These are phyloP conservation scores for Calonectria montana DNA, from an alignment of 2,329 filamentous ascomycete species.

Conservation along the genomic window DNA sequence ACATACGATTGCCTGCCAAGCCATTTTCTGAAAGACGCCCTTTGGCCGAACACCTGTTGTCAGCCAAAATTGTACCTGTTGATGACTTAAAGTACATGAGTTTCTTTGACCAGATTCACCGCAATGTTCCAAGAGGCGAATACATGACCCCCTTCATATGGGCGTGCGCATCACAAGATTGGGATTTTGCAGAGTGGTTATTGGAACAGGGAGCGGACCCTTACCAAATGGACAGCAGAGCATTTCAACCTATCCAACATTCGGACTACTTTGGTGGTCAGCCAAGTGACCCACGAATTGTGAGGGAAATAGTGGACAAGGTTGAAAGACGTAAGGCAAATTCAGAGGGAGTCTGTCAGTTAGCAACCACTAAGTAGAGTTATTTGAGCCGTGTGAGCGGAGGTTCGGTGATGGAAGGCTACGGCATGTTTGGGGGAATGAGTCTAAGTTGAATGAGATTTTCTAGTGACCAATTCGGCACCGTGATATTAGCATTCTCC, in stretches of 20 bases:
- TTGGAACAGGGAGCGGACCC: constrained; percentile 3
- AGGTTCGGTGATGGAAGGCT: too few species aligned
- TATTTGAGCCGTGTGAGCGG: too few species aligned
- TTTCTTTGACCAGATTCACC: not conserved
- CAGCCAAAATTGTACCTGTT: not conserved
- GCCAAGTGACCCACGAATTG: not conserved
- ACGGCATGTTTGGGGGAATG: not conserved
- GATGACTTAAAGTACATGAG: constrained; percentile 1
- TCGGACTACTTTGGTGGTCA: not conserved
- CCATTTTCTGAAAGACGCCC: not conserved
- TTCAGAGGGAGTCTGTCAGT: not conserved
- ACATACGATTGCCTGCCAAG: not conserved
- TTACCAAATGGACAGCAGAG: not conserved
- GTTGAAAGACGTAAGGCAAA: not conserved
- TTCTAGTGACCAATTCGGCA: too few species aligned
- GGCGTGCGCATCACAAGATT: constrained; percentile 8
- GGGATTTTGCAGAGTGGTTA: constrained; percentile 9
- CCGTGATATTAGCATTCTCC: too few species aligned
- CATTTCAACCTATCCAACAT: not conserved
- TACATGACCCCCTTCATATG: constrained; percentile 9
- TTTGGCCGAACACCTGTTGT: constrained; percentile 7
- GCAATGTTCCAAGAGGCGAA: not conserved
- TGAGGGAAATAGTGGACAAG: not conserved
- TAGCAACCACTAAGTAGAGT: too few species aligned
- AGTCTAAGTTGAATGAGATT: too few species aligned